phyloP scores from a whole-genome alignment of 2,329 filamentous ascomycete species.

The Fusarium protoensiforme region DNA sequence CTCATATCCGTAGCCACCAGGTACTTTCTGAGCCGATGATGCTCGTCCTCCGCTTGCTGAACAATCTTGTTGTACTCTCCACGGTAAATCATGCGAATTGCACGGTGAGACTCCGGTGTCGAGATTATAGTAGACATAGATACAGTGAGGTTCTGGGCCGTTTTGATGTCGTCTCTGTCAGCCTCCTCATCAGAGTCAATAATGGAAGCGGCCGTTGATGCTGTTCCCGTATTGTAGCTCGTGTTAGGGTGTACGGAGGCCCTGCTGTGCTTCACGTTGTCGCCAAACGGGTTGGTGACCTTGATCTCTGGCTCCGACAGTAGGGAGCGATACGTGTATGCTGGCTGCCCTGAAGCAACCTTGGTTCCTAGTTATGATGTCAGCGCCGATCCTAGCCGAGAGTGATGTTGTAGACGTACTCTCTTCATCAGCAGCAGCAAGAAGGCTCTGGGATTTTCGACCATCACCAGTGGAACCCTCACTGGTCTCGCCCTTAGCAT shows the following conservation, averaged over 20 bases:
- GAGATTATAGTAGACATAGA: slow-evolving; percentile 83
- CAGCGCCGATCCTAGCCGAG: neutral
- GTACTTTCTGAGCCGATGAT: slow-evolving; percentile 86
- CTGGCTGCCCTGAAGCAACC: slow-evolving; percentile 61
- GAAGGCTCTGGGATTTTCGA: slow-evolving; percentile 67
- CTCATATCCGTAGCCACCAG: slow-evolving; percentile 96
- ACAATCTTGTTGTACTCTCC: slow-evolving; percentile 85
- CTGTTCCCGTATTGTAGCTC: slow-evolving; percentile 74
- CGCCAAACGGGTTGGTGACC: slow-evolving; percentile 71
- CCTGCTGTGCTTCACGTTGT: slow-evolving; percentile 66
- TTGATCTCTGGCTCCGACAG: slow-evolving; percentile 75
- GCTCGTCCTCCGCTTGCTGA: slow-evolving; percentile 80
- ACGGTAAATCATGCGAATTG: slow-evolving; percentile 89
- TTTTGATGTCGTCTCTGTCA: slow-evolving; percentile 84
- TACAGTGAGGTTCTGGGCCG: slow-evolving; percentile 86
- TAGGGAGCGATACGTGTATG: slow-evolving; percentile 70
- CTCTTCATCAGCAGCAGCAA: slow-evolving; percentile 83
- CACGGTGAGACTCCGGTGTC: slow-evolving; percentile 80
- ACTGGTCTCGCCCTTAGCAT: slow-evolving; percentile 49
- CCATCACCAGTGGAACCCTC: slow-evolving; percentile 52
- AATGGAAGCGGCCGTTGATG: slow-evolving; percentile 65
- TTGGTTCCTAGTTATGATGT: slow-evolving; percentile 57
- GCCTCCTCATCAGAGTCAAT: slow-evolving; percentile 89
- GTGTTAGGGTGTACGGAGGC: slow-evolving; percentile 81
- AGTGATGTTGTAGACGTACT: slow-evolving; percentile 62